Conservation (phyloP, 768 basidiomycete genomes). For the Lentinula sp. region DNA sequence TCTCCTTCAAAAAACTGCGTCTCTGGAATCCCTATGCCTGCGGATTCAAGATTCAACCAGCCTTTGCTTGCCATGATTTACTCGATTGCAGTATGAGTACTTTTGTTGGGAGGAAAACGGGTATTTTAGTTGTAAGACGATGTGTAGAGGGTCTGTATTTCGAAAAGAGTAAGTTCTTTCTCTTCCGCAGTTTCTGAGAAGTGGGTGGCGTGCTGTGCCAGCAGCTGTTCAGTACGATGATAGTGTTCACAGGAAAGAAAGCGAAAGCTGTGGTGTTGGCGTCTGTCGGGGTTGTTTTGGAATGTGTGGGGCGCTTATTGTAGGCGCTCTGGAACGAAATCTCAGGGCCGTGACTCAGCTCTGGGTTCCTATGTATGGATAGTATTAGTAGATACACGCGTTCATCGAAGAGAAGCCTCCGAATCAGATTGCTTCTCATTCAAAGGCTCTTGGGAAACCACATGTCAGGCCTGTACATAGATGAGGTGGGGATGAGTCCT, state of each 20-base stretch:
- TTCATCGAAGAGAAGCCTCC: no score
- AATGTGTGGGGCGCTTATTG: neutral
- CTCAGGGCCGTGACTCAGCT: no score
- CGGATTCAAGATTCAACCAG: constrained; percentile 83
- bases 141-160: neutral
- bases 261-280: no score
- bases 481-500: no score
- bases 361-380: no score
- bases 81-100: neutral
- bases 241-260: neutral
- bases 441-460: no score
- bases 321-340: neutral
- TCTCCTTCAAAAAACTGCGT: constrained; percentile 85
- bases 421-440: no score
- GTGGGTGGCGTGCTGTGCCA: neutral
- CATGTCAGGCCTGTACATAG: no score
- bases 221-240: neutral
- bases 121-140: neutral
- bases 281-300: no score
- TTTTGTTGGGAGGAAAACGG: neutral
- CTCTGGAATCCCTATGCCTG: constrained; percentile 58
- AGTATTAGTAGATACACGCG: no score
- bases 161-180: neutral
- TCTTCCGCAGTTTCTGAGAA: neutral
- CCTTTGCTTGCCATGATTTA: constrained; percentile 55